Base-by-base conservation (phyloP, 2,329 filamentous ascomycete genomes). In the Aspergillus novoparasiticus region DNA sequence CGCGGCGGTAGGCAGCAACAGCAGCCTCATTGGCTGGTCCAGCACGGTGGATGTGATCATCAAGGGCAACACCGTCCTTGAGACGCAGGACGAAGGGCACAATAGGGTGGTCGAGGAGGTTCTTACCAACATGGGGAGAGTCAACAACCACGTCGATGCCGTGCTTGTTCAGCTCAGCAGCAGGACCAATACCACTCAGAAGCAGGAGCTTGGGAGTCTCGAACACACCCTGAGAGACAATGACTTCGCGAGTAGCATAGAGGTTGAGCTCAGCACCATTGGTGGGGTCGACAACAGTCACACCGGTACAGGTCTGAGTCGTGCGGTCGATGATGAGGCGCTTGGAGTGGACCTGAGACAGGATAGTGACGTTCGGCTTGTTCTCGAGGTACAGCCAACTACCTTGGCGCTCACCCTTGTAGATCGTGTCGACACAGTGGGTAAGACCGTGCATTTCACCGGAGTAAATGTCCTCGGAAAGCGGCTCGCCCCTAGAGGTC, bases 401-500 rank as follows among this genome's bases (percentile, higher is more conserved):
- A 0, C 80, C 82, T 2, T 83, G 85, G 21, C 86, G 82, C 60
- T 78, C 75, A n/a, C 86, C 86, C 10, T 84, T 78, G 75, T 89
- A 86, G 68, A 88, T 87, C 46, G 80, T 81, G 72, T 86, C 82
- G 58, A 85, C 78, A 67, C 83, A 83, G 50, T 86, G 80, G 46
- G 78, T 80, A 1, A 89, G 79, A 3, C 86, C 86, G 36, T 75
- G 71, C 82, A 87, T 85, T 9, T 79, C 76, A 14, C 86, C 86
- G 59, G 84, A 80, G 68, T 84, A 87, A 46, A 89, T 83, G 58
- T 88, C 81, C 14, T 87, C 83, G 0, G 79, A 83, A 3, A 87
- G 59, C 0, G 73, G 69, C 58, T 85, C 75, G 16, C 85, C 86
- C 59, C 81, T 85, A 43, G 80, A 83, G 2, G 79, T 74, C 86